Percentiles rank a stretch among this genome's conserved stretches.
These are phyloP conservation scores for Cylindrotheca closterium DNA, from an alignment of 108 stramenopile genomes.

Conservation along the genomic window DNA sequence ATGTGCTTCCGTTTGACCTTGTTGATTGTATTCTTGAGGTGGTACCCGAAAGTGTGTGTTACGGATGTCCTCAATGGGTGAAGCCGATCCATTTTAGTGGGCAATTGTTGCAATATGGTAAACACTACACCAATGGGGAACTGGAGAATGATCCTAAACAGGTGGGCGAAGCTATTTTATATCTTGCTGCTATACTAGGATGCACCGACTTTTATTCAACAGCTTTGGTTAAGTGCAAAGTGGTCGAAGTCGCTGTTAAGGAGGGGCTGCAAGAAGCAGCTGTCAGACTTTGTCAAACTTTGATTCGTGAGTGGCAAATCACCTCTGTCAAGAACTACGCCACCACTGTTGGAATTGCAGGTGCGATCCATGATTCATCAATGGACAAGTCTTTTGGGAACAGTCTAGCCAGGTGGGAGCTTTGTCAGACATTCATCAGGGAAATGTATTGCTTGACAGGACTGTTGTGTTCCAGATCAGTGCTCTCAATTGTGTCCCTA, in stretches of 20 bases:
- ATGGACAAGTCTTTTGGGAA: slow-evolving; percentile 24
- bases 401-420: slow-evolving; percentile 22
- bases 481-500: too few species aligned
- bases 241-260: slow-evolving; percentile 46
- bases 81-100: too few species aligned
- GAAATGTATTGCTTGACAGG: slow-evolving; percentile 4
- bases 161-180: slow-evolving; percentile 62
- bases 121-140: slow-evolving; percentile 27
- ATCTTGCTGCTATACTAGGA: slow-evolving; percentile 61
- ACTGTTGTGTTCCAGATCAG: too few species aligned
- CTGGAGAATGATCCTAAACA: slow-evolving; percentile 36
- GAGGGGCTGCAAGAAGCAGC: slow-evolving; percentile 51
- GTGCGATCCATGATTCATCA: slow-evolving; percentile 26
- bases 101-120: slow-evolving; percentile 17
- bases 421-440: slow-evolving; percentile 26
- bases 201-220: slow-evolving; percentile 22
- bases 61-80: slow-evolving; percentile 62
- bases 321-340: slow-evolving; percentile 6
- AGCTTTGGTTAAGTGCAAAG: slow-evolving; percentile 46
- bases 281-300: slow-evolving; percentile 55
- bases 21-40: slow-evolving; percentile 43
- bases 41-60: slow-evolving; percentile 38
- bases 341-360: slow-evolving; percentile 10
- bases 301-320: slow-evolving; percentile 28
- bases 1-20: slow-evolving; percentile 35